Evolutionary conservation across 2,329 filamentous ascomycete species (phyloP), one percentile per base, ranked within the genome.

Genomic region (Colletotrichum somersetense): DNA sequence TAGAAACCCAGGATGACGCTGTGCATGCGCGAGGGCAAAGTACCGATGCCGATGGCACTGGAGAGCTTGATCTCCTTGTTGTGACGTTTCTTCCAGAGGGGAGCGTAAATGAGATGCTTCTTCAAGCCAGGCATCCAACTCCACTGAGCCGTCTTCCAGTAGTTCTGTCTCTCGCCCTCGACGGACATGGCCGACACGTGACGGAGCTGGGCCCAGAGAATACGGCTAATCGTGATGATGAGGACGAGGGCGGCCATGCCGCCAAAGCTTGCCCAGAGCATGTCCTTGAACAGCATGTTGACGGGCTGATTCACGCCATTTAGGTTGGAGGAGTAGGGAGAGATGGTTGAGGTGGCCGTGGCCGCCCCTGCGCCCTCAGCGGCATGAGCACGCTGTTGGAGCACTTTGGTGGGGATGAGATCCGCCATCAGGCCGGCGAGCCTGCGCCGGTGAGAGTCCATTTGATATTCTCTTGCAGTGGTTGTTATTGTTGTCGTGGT

Each of bases 51-150:
- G 74, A 90, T 76, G 69, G 89, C 89, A 11, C 85, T 84, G 64
- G 89, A 91, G 63, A 92, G 81, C 77, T 86, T 85, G 76, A 92
- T 86, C 79, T 92, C 91, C 76, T 89, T 85, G 82, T 92, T 92
- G 81, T 92, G 91, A 58, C 91, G 87, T 78, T 91, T 92, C 18
- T 83, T 87, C 81, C 87, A 87, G 33, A 93, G 81, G 3, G 91
- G 91, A 1, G 91, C 90, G 75, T 92, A 90, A 58, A 88, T 83
- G 69, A 92, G 77, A 74, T 91, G 82, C 79, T 87, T 89, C 83
- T 92, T 92, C 75, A 92, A 75, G 71, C 82, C 82, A 16, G 90
- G 89, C 85, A 90, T 89, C 87, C 88, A 89, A 68, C 82, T 83
- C 84, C 85, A 89, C 77, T 89, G 87, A 18, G 87, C 84, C 30